Conservation (phyloP, 805 yeast species). For the Soucietia sequanensis region DNA sequence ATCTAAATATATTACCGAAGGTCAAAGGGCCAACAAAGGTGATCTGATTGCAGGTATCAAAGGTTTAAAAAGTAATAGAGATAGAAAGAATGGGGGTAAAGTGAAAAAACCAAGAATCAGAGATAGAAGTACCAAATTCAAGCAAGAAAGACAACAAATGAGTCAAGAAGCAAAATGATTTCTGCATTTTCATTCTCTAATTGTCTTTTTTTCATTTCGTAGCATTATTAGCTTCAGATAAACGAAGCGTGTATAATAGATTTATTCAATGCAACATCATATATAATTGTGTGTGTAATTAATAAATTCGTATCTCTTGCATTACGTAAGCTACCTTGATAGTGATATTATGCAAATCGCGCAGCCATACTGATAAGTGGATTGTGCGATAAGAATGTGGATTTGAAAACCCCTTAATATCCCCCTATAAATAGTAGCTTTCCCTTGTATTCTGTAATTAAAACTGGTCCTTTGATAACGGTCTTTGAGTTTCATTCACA, state of each 20-base stretch:
- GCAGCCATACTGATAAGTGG: no score
- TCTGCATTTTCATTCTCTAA: no score
- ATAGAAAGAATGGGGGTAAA: constrained; percentile 30
- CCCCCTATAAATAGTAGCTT: neutral
- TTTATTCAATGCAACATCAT: no score
- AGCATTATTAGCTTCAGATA: no score
- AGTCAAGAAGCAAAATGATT: constrained; percentile 10
- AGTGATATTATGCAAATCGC: no score
- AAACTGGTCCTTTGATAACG: neutral
- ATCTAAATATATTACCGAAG: constrained; percentile 53
- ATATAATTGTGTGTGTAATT: no score
- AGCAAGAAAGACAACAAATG: constrained; percentile 34
- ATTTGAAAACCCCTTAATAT: neutral
- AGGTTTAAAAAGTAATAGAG: constrained; percentile 44
- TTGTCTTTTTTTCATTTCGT: no score
- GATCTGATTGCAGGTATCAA: constrained; percentile 58
- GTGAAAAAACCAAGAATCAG: constrained; percentile 60
- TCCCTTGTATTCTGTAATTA: neutral
- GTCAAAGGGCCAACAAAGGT: constrained; percentile 75
- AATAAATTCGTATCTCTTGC: no score
- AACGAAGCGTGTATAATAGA: no score
- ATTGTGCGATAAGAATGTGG: no score
- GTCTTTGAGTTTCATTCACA: no score
- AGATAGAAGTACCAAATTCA: constrained; percentile 52
- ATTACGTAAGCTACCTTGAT: no score